phyloP scores from a whole-genome alignment of 495 filamentous ascomycete species.

The Penicillium lividum region DNA sequence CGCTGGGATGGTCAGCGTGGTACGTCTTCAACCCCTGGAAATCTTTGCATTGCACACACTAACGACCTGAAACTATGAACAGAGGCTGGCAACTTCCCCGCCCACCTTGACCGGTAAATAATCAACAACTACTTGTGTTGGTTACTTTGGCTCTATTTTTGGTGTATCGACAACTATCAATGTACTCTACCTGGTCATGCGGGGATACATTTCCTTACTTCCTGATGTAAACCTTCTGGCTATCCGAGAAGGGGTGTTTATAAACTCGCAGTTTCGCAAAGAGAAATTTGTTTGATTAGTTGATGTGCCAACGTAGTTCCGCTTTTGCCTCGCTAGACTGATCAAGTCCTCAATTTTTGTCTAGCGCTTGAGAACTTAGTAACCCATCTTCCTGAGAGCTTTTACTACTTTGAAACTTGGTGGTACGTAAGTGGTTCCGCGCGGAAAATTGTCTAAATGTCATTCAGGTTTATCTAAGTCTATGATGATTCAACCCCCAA shows the following conservation, averaged over 20 bases:
- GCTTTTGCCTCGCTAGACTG: background rate
- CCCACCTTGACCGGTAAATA: slow-evolving; percentile 46
- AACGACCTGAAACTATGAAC: slow-evolving; percentile 18
- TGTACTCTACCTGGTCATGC: slow-evolving; percentile 48
- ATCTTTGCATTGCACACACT: slow-evolving; percentile 15
- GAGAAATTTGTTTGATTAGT: slow-evolving; percentile 4
- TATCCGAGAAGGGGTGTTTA: slow-evolving; percentile 30
- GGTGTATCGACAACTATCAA: slow-evolving; percentile 43
- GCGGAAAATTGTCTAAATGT: slow-evolving; percentile 22
- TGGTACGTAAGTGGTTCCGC: slow-evolving; percentile 3
- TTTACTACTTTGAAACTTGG: background rate
- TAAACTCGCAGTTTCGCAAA: slow-evolving; percentile 38
- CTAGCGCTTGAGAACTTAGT: too few relatives aligned
- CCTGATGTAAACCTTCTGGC: slow-evolving; percentile 19
- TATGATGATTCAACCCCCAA: slow-evolving; percentile 21
- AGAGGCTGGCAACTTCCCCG: slow-evolving; percentile 94
- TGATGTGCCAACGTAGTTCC: background rate
- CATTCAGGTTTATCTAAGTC: slow-evolving; percentile 31
- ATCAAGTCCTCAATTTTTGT: slow-evolving; percentile 1
- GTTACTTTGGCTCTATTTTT: slow-evolving; percentile 26
- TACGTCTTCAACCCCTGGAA: slow-evolving; percentile 49
- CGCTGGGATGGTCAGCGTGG: slow-evolving; percentile 98
- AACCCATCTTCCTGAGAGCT: background rate
- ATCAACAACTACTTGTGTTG: slow-evolving; percentile 24
- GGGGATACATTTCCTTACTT: slow-evolving; percentile 35